Conservation (phyloP, 306 rosid genomes). For the Pyrus communis region DNA sequence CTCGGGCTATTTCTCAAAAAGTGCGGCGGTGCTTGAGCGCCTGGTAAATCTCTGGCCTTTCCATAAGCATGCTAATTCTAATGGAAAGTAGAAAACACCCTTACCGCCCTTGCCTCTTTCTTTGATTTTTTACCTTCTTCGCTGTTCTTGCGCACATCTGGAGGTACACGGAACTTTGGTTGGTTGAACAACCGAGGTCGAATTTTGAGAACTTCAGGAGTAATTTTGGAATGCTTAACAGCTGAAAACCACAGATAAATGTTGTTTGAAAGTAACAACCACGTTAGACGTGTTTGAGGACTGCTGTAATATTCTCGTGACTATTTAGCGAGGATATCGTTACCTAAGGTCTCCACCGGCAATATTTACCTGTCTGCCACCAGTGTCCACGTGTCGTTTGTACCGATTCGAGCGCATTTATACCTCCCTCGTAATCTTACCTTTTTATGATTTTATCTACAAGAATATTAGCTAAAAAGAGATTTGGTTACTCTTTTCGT, state of each 20-base stretch:
- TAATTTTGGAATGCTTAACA: slow-evolving; percentile 4
- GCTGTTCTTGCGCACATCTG: not conserved
- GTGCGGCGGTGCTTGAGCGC: slow-evolving; percentile 83
- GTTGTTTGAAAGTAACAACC: slow-evolving; percentile 11
- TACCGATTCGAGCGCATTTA: too few species aligned
- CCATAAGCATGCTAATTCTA: slow-evolving; percentile 47
- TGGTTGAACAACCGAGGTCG: slow-evolving; percentile 21
- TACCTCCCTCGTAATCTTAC: not conserved
- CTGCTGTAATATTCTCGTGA: not conserved
- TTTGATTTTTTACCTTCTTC: not conserved
- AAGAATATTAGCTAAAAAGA: not conserved
- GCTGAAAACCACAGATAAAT: not conserved
- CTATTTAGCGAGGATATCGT: not conserved
- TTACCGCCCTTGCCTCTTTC: not conserved
- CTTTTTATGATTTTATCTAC: not conserved
- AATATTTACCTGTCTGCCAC: too few species aligned
- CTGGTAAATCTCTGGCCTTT: slow-evolving; percentile 95
- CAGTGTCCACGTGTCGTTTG: too few species aligned
- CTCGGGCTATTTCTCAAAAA: slow-evolving; percentile 85
- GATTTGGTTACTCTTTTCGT: not conserved
- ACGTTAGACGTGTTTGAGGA: not conserved
- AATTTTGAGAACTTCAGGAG: slow-evolving; percentile 19
- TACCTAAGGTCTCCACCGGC: too few species aligned
- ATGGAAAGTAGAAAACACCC: slow-evolving; percentile 35
- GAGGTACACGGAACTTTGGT: not conserved